A percentile compares a stretch with the other conserved stretches of the same genome.
phyloP scores from a whole-genome alignment of 2,329 filamentous ascomycete species.

The Arthrinium phaeospermum region DNA sequence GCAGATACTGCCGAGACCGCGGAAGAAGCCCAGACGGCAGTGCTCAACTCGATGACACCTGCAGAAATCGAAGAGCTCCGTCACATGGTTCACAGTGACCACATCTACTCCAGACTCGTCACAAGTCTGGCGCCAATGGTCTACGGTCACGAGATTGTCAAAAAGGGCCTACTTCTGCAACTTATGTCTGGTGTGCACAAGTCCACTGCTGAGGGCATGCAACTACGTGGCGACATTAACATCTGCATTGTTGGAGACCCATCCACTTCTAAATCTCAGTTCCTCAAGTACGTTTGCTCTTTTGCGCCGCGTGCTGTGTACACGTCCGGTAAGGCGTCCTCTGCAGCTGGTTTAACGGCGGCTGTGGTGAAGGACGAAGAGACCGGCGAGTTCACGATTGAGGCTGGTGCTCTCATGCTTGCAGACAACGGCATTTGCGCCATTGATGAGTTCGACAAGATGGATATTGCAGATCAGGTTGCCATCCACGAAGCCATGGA shows the following conservation, averaged over 20 bases:
- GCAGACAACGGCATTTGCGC: constrained; percentile 97
- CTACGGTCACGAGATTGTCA: constrained; percentile 96
- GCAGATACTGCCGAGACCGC: constrained; percentile 73
- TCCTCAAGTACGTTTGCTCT: constrained; percentile 96
- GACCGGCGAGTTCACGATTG: constrained; percentile 98
- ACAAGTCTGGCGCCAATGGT: constrained; percentile 96
- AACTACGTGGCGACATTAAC: constrained; percentile 95
- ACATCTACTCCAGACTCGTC: constrained; percentile 92
- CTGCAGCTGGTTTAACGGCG: constrained; percentile 94
- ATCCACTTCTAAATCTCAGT: constrained; percentile 96
- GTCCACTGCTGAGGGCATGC: constrained; percentile 90
- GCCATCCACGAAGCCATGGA: constrained; percentile 99
- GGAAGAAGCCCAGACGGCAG: constrained; percentile 86
- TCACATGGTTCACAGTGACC: constrained; percentile 91
- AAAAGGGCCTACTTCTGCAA: constrained; percentile 93
- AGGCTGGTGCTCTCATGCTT: constrained; percentile 96
- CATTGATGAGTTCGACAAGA: constrained; percentile 99
- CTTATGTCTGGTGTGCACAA: constrained; percentile 96
- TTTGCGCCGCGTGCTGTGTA: constrained; percentile 97
- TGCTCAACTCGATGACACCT: constrained; percentile 83
- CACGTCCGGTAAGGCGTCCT: constrained; percentile 96
- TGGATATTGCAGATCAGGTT: constrained; percentile 96
- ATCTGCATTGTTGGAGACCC: constrained; percentile 98
- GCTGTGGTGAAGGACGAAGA: constrained; percentile 98
- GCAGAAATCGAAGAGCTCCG: constrained; percentile 91